Percentiles rank a stretch among this genome's conserved stretches.
Conservation (phyloP, 2,329 filamentous ascomycete genomes). For the Trichoderma afroharzianum region DNA sequence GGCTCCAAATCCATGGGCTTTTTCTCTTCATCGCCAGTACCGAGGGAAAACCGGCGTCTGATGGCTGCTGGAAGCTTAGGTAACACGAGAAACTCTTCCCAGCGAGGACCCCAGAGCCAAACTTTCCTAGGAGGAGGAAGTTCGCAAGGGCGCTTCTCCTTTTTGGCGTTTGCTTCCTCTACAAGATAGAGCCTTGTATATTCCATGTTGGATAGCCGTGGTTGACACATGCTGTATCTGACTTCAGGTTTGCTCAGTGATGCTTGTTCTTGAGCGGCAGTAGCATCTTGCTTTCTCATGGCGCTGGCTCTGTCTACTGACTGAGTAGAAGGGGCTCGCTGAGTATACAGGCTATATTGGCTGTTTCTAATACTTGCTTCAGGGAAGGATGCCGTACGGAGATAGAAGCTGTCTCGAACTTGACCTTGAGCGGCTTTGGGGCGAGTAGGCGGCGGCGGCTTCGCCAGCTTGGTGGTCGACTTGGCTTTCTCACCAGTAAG, state of each 20-base stretch:
- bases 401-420: conserved; percentile 4
- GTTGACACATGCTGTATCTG: conserved; percentile 22
- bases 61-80: conserved; percentile 31
- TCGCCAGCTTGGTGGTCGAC: background rate
- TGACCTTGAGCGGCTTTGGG: background rate
- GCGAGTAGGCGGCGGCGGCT: background rate
- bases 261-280: background rate
- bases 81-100: conserved; percentile 37
- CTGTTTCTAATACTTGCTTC: background rate
- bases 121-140: conserved; percentile 29
- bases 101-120: conserved; percentile 35
- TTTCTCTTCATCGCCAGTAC: background rate
- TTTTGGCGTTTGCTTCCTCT: conserved; percentile 30
- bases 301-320: background rate
- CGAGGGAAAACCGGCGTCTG: conserved; percentile 15
- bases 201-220: conserved; percentile 40
- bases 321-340: background rate
- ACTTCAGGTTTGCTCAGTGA: background rate
- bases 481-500: conserved; percentile 2
- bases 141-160: conserved; percentile 26
- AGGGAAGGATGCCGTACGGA: background rate
- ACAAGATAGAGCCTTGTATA: conserved; percentile 36
- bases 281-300: background rate
- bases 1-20: background rate
- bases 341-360: background rate